Conservation (phyloP, 1,284 basidiomycete genomes). For the Sutorius eximius region DNA sequence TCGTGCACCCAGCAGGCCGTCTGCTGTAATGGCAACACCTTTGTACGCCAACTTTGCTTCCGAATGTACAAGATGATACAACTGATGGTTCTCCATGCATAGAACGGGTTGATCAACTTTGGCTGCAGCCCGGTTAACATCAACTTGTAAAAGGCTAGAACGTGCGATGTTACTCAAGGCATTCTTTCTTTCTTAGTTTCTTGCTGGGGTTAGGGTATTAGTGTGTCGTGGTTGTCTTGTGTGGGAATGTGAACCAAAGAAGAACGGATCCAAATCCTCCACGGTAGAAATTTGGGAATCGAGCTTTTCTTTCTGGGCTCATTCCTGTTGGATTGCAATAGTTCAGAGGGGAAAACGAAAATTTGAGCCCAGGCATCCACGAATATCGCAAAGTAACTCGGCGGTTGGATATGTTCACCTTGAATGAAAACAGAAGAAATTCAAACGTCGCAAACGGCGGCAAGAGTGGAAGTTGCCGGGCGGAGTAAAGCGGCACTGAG, state of each 20-base stretch:
- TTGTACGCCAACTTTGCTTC: neutral
- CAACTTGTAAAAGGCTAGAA: neutral
- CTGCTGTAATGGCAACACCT: conserved; percentile 11
- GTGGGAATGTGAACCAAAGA: neutral
- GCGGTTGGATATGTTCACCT: too few species aligned
- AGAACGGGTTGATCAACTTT: conserved; percentile 13
- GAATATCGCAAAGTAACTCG: too few species aligned
- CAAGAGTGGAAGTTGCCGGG: too few species aligned
- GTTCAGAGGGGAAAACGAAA: too few species aligned
- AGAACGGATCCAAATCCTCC: neutral
- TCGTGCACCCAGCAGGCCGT: conserved; percentile 12
- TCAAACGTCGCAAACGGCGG: too few species aligned
- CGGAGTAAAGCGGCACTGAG: too few species aligned
- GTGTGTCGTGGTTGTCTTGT: neutral
- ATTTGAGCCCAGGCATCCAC: too few species aligned
- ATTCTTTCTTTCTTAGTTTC: neutral
- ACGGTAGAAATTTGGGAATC: neutral
- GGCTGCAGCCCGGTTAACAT: conserved; percentile 14
- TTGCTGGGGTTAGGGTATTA: too few species aligned
- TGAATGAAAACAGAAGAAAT: too few species aligned
- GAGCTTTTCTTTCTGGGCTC: neutral
- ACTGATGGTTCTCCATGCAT: neutral
- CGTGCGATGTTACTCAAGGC: neutral
- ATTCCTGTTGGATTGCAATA: too few species aligned
- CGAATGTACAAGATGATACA: neutral